phyloP scores from a whole-genome alignment of 306 rosid species.

The Quillaja saponaria region DNA sequence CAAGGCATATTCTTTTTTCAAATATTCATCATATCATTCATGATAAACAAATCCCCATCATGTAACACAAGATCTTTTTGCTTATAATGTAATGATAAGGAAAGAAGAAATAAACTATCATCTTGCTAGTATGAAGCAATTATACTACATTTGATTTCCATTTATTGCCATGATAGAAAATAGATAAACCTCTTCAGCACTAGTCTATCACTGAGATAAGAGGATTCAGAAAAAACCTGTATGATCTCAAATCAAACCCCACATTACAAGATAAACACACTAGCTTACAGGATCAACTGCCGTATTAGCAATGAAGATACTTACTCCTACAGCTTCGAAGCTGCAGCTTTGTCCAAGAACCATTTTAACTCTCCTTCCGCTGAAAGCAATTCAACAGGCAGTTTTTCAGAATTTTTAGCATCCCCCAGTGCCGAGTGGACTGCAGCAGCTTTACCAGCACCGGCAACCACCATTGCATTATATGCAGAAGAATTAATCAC shows the following conservation, averaged over 20 bases:
- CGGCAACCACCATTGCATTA: slow-evolving; percentile 50
- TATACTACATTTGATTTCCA: no score
- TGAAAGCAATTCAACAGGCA: slow-evolving; percentile 49
- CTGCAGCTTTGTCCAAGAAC: slow-evolving; percentile 62
- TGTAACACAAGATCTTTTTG: no score
- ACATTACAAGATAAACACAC: slow-evolving; percentile 15
- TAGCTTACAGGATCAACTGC: neutral
- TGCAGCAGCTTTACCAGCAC: slow-evolving; percentile 45
- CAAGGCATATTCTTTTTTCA: no score
- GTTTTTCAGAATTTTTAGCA: slow-evolving; percentile 24
- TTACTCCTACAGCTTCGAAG: slow-evolving; percentile 47
- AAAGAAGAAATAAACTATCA: no score
- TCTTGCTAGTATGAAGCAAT: no score
- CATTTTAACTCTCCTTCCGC: slow-evolving; percentile 56
- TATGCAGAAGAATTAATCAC: slow-evolving; percentile 58
- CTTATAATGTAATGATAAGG: no score
- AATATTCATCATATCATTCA: no score
- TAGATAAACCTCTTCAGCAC: slow-evolving; percentile 8
- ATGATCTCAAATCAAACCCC: slow-evolving; percentile 4
- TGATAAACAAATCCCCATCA: no score
- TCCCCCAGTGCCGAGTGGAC: slow-evolving; percentile 46
- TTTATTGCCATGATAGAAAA: slow-evolving; percentile 25
- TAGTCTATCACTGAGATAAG: slow-evolving; percentile 19
- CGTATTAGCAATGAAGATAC: neutral
- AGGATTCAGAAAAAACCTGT: slow-evolving; percentile 14